Base-by-base conservation (phyloP, 805 yeast species). In the Monosporozyma servazzii region DNA sequence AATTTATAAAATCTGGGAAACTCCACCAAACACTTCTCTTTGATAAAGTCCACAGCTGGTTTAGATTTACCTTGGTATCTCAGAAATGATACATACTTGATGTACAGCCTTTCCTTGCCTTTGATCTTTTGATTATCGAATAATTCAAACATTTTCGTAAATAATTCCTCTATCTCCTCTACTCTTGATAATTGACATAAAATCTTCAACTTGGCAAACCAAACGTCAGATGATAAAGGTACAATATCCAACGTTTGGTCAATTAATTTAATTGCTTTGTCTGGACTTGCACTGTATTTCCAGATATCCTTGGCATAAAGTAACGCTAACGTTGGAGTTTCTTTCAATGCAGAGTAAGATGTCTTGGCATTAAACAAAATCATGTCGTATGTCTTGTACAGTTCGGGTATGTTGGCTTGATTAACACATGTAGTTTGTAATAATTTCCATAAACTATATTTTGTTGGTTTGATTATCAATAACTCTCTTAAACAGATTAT, bases 261-360 rank as follows among this genome's bases (percentile, higher is more conserved):
- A 5, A 89, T 67, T 3, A 86, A 76, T 0, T 61, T 57, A 49
- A 82, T 69, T 0, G 96, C 85, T 3, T 71, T 75, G 1, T 62
- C 67, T 1, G 75, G 58, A 56, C 84, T 80, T 1, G 70, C 61
- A 2, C 68, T 74, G 23, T 70, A 51, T 44, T 69, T 66, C 84
- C 88, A 81, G 49, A 75, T 71, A 58, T 85, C 90, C 56, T 84
- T 83, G 0, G 95, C 85, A 60, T 79, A 87, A 80, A 83, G 78
- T 48, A 88, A 65, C 67, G 79, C 75, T 43, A 88, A 72, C 11
- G 76, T 60, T 39, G 78, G 80, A 30, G 69, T 62, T 3, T 69
- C 58, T 0, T 86, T 84, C 48, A 82, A 73, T 0, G 72, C 21
- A 1, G 61, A 57, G 15, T 39, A 17, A 3, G 47, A 40, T 6